Conservation (phyloP, 164 flowering plant species). For the Akebia trifoliata region DNA sequence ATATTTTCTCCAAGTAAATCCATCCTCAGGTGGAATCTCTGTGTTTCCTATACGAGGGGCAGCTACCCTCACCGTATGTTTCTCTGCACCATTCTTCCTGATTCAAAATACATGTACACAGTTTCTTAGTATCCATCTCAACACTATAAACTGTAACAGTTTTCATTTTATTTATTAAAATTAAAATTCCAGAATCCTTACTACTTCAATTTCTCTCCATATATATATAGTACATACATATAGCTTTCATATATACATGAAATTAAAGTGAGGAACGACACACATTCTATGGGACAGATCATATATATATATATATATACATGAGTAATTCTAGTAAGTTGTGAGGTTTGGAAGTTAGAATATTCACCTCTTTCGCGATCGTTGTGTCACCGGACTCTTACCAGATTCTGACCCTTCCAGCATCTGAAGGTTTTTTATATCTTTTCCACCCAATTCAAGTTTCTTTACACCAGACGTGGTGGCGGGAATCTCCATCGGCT, state of each 20-base stretch:
- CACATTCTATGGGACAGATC: too few species aligned
- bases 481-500: background rate
- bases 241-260: too few species aligned
- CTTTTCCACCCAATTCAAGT: background rate
- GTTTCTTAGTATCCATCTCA: too few species aligned
- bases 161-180: too few species aligned
- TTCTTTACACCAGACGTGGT: background rate
- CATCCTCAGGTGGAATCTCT: conserved; percentile 80
- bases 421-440: conserved; percentile 12
- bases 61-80: conserved; percentile 28
- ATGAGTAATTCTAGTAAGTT: background rate
- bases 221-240: too few species aligned
- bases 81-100: conserved; percentile 39
- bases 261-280: too few species aligned
- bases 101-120: too few species aligned
- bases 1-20: conserved; percentile 79
- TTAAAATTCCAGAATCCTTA: too few species aligned
- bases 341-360: too few species aligned
- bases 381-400: conserved; percentile 20
- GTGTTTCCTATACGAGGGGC: conserved; percentile 58
- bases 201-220: too few species aligned
- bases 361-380: conserved; percentile 37
- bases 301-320: background rate
- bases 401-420: conserved; percentile 17
- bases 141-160: too few species aligned